Evolutionary conservation across 305 asterid species (phyloP).

Genomic region (Fraxinus ornus): DNA sequence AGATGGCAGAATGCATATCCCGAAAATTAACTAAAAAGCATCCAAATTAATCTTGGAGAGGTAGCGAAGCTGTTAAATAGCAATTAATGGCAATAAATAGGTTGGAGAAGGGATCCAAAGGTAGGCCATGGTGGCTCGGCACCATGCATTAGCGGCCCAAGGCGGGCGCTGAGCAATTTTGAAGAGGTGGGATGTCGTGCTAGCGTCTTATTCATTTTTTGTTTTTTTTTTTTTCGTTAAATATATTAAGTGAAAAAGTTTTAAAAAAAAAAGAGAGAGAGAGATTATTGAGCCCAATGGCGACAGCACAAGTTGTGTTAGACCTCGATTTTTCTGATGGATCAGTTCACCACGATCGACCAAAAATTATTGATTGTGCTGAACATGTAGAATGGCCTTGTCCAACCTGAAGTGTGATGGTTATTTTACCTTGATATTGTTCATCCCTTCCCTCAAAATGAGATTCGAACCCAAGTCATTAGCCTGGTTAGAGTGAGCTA

Average conservation of each 20-base stretch:
- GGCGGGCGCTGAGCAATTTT: too few species aligned
- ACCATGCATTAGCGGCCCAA: too few species aligned
- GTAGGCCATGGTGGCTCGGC: neutral
- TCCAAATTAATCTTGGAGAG: neutral
- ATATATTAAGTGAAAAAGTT: neutral
- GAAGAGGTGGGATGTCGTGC: neutral
- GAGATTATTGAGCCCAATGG: neutral
- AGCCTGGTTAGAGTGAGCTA: neutral
- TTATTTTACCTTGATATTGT: too few species aligned
- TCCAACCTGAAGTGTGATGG: too few species aligned
- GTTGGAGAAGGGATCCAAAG: neutral
- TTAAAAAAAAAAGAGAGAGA: too few species aligned
- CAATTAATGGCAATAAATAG: neutral
- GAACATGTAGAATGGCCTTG: too few species aligned
- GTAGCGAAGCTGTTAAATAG: neutral
- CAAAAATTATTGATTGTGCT: too few species aligned
- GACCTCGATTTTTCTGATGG: neutral
- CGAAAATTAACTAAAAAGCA: neutral
- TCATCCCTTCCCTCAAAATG: neutral
- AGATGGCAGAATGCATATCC: neutral
- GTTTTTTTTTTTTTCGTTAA: neutral
- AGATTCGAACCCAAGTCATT: neutral
- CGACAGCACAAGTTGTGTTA: too few species aligned
- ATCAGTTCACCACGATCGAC: neutral
- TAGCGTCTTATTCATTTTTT: too few species aligned